Conservation (phyloP, 352 stramenopile genomes). For the Globisporangium yorkense region DNA sequence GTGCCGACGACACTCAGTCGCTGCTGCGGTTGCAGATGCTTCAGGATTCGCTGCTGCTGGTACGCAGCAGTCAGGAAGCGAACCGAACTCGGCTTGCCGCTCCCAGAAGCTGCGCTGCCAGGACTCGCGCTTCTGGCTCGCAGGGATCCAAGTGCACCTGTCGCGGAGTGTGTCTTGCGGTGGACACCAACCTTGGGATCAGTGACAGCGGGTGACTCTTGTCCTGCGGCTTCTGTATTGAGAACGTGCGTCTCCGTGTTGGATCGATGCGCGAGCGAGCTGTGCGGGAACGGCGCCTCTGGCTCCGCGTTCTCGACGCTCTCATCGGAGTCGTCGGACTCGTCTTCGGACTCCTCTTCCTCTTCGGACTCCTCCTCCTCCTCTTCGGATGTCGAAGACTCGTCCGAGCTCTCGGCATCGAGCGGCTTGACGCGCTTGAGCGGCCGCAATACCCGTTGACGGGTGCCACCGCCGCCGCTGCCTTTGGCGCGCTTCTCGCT, state of each 20-base stretch:
- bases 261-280: conserved; percentile 12
- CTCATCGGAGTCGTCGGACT: neutral
- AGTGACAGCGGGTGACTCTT: neutral
- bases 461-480: neutral
- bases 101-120: neutral
- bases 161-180: conserved; percentile 8
- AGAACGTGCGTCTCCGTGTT: conserved; percentile 8
- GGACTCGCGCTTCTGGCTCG: neutral
- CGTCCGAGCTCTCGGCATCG: conserved; percentile 33
- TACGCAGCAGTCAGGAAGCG: neutral
- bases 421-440: conserved; percentile 41
- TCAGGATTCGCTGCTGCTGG: conserved; percentile 15
- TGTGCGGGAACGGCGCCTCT: neutral
- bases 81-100: neutral
- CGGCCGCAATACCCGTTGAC: conserved; percentile 31
- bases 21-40: conserved; percentile 9
- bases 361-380: conserved; percentile 13
- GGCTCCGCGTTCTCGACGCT: neutral
- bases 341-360: conserved; percentile 20
- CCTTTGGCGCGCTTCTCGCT: conserved; percentile 13
- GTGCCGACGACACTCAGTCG: conserved; percentile 25
- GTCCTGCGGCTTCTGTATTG: neutral
- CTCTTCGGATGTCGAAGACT: conserved; percentile 20
- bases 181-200: neutral
- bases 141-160: conserved; percentile 1